phyloP scores from a whole-genome alignment of 108 stramenopile genomes.

The Pseudonitzschia delicatissima region DNA sequence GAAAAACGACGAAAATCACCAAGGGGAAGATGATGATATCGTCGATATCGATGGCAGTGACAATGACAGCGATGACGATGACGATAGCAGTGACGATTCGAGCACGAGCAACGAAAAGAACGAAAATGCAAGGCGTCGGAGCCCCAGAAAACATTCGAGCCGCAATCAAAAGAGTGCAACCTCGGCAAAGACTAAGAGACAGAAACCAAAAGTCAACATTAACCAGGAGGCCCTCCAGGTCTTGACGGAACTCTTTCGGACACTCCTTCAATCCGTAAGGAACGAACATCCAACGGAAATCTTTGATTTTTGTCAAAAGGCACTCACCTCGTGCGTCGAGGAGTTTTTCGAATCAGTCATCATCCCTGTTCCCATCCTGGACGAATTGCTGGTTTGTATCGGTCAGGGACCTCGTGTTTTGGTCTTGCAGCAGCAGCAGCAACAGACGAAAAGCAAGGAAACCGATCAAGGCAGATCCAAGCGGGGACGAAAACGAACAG shows the following conservation, averaged over 20 bases:
- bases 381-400: conserved; percentile 65
- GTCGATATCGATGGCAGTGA: conserved; percentile 8
- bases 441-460: neutral
- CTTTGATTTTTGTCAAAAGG: conserved; percentile 41
- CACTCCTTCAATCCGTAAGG: conserved; percentile 54
- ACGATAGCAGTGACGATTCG: neutral
- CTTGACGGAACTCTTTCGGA: conserved; percentile 57
- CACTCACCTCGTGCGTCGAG: conserved; percentile 65
- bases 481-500: conserved; percentile 18
- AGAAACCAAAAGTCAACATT: neutral
- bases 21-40: neutral
- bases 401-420: conserved; percentile 62
- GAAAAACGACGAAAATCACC: conserved; percentile 5
- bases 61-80: conserved; percentile 1
- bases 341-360: conserved; percentile 56
- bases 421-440: conserved; percentile 47
- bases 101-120: neutral
- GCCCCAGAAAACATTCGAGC: neutral
- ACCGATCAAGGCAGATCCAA: neutral
- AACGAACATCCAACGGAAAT: conserved; percentile 70
- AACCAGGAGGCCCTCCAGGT: conserved; percentile 53
- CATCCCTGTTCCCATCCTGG: conserved; percentile 65
- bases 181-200: neutral
- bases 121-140: neutral
- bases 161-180: conserved; percentile 13